Base-by-base conservation (phyloP, 345 rosid genomes). In the Geranium brycei region DNA sequence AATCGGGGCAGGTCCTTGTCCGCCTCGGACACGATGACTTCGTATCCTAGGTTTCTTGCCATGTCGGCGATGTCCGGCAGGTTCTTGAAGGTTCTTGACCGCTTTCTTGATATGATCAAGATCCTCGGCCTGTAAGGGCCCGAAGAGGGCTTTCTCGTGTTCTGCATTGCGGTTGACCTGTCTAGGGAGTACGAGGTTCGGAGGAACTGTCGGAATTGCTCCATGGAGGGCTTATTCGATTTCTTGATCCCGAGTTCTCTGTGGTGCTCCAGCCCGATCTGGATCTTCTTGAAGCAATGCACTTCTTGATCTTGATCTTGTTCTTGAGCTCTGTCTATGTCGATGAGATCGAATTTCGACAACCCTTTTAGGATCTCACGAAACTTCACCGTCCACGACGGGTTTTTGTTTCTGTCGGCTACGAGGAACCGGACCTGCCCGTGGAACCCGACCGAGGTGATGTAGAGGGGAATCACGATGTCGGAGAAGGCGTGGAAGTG, bases 401-500 rank as follows among this genome's bases (percentile, higher is more conserved):
- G 66, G 11, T 57, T 64, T 23, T 23, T 23, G 28, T 2, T 23
- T 35, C 56, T 72, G 72, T 86, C 62, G 14, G 93, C 82, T n/a
- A 89, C 68, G 17, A 87, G 80, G 66, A 92, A 79, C 35, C 84
- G 77, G 5, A 87, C 91, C 16, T 82, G 72, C 15, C 93, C 84
- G 40, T 79, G 71, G 31, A 83, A 89, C 14, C 66, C 63, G 30
- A 85, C 69, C 0, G 88, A 77, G 31, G 89, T 87, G 51, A 79
- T 65, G 70, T 62, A 87, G 0, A 87, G 73, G 0, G 98, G 96
- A 63, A 87, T 62, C 47, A 92, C 62, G 10, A 86, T 63, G 63
- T 92, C 96, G 0, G 91, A 77, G 77, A 87, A 89, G 66, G 85
- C 89, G n/a, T 89, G 96, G 62, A 79, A 89, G 68, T 84, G 81